Evolutionary conservation across 345 rosid genomes (phyloP).

Genomic region (Corchorus olitorius): DNA sequence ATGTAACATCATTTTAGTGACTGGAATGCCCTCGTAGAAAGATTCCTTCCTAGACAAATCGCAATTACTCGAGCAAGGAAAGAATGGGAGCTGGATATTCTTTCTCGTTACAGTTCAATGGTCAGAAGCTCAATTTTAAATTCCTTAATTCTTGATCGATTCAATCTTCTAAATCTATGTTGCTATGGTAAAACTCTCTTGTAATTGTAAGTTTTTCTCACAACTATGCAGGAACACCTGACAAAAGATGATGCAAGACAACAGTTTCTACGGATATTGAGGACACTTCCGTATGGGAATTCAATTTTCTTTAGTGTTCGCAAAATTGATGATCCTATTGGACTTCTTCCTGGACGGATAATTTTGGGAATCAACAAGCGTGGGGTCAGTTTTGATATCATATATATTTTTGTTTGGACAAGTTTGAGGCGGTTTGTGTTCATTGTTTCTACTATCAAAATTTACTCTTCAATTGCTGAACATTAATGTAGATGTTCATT

Average conservation of each 20-base stretch:
- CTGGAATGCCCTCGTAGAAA: slow-evolving; percentile 89
- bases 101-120: slow-evolving; percentile 84
- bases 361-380: slow-evolving; percentile 95
- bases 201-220: slow-evolving; percentile 18
- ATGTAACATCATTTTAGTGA: slow-evolving; percentile 49
- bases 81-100: slow-evolving; percentile 96
- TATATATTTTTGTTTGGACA: not conserved
- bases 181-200: slow-evolving; percentile 12
- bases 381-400: slow-evolving; percentile 64
- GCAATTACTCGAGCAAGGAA: slow-evolving; percentile 93
- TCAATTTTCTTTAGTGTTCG: slow-evolving; percentile 92
- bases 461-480: not conserved
- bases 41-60: slow-evolving; percentile 90
- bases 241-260: slow-evolving; percentile 97
- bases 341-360: slow-evolving; percentile 90
- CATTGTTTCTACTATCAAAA: not conserved
- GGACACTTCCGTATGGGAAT: slow-evolving; percentile 88
- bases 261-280: slow-evolving; percentile 80
- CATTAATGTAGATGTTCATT: slow-evolving; percentile 25
- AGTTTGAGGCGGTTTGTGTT: not conserved
- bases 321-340: slow-evolving; percentile 98
- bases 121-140: slow-evolving; percentile 39
- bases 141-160: not conserved
- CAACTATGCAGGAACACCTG: slow-evolving; percentile 65
- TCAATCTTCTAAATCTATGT: not conserved